phyloP scores from a whole-genome alignment of 768 basidiomycete genomes.

The Lentinus brumalis region DNA sequence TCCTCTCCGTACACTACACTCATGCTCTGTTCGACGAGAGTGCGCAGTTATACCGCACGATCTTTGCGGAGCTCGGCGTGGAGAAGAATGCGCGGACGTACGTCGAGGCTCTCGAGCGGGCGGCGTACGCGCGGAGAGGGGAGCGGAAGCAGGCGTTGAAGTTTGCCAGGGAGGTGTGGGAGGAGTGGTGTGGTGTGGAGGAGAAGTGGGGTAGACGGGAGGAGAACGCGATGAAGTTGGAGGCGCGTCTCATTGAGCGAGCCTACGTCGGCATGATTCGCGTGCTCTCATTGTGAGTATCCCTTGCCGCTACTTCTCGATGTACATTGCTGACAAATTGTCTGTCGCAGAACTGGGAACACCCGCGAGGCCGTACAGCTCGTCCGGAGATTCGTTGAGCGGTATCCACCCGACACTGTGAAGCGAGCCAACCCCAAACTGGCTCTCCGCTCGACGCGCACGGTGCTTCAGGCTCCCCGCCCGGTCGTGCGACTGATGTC shows the following conservation, averaged over 20 bases:
- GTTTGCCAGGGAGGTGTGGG: constrained; percentile 69
- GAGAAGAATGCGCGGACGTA: constrained; percentile 55
- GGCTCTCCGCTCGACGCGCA: constrained; percentile 59
- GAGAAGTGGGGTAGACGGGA: constrained; percentile 30
- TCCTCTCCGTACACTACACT: constrained; percentile 72
- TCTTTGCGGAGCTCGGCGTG: constrained; percentile 49
- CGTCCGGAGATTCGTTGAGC: constrained; percentile 60
- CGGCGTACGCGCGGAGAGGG: constrained; percentile 44
- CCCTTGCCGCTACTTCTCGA: neutral
- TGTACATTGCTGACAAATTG: constrained; percentile 3
- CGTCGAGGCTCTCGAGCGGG: constrained; percentile 69
- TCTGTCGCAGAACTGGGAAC: constrained; percentile 40
- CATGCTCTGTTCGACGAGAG: constrained; percentile 54
- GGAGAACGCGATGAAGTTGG: constrained; percentile 14
- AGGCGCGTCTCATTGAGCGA: constrained; percentile 62
- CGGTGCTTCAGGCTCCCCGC: constrained; percentile 50
- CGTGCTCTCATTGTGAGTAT: constrained; percentile 58
- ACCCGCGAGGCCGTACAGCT: constrained; percentile 49
- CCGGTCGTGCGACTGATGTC: constrained; percentile 76
- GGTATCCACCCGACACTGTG: constrained; percentile 59
- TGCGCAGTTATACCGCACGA: constrained; percentile 47
- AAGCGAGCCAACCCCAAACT: constrained; percentile 42
- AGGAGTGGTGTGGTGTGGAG: constrained; percentile 58
- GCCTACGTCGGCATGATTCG: constrained; percentile 72
- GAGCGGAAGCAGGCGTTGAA: constrained; percentile 50